phyloP scores from a whole-genome alignment of 805 yeast species.

The Metschnikowia gelsemii region DNA sequence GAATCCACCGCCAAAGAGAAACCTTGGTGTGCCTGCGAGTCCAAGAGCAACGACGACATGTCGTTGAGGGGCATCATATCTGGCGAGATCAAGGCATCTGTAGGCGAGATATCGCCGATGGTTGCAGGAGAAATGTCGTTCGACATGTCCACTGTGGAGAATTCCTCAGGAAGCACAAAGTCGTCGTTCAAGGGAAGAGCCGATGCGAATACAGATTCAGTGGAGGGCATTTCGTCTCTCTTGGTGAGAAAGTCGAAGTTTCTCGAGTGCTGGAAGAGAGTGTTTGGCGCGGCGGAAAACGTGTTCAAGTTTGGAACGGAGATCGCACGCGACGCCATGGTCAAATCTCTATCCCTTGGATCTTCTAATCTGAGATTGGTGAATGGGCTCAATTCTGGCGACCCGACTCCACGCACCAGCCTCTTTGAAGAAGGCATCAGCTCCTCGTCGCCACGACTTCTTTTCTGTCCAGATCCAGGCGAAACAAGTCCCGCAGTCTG shows the following conservation, averaged over 20 bases:
- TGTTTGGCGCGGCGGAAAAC: constrained; percentile 7
- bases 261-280: constrained; percentile 12
- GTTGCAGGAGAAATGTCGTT: constrained; percentile 10
- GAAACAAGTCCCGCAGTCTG: not conserved
- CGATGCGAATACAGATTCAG: constrained; percentile 10
- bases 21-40: constrained; percentile 4
- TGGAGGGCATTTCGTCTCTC: constrained; percentile 8
- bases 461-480: constrained; percentile 11
- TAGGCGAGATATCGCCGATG: constrained; percentile 7
- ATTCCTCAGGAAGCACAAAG: constrained; percentile 4
- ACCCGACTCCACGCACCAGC: not conserved
- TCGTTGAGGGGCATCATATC: constrained; percentile 5
- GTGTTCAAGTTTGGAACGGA: constrained; percentile 22
- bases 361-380: constrained; percentile 12
- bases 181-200: constrained; percentile 3
- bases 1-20: constrained; percentile 4
- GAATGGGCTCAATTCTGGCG: constrained; percentile 11
- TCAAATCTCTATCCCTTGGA: not conserved
- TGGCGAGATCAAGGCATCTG: constrained; percentile 8
- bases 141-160: not conserved
- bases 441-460: constrained; percentile 9
- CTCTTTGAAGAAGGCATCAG: constrained; percentile 16
- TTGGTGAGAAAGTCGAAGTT: constrained; percentile 8
- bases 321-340: constrained; percentile 18
- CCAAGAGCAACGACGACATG: constrained; percentile 4